Evolutionary conservation across 169 alveolate genomes (phyloP).

Genomic region (Plasmodium falciparum): DNA sequence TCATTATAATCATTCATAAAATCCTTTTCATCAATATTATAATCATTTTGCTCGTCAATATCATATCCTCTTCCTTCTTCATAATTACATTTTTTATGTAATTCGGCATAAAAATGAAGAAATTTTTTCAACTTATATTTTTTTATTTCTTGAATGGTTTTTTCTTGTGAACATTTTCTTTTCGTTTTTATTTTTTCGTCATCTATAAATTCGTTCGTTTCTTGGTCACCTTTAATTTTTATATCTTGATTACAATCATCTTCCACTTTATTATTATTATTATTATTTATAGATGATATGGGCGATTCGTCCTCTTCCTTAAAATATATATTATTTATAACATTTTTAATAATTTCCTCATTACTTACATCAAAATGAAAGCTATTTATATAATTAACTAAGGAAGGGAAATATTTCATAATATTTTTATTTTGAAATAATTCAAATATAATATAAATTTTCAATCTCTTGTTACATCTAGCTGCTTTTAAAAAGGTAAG

Average conservation of each 20-base stretch:
- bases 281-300: not conserved
- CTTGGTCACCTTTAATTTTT: not conserved
- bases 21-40: not conserved
- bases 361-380: conserved; percentile 15
- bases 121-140: not conserved
- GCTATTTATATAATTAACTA: conserved; percentile 6
- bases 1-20: not conserved
- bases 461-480: conserved; percentile 32
- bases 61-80: not conserved
- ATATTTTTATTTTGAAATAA: conserved; percentile 37
- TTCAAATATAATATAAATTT: conserved; percentile 40
- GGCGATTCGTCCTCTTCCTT: not conserved
- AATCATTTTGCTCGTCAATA: not conserved
- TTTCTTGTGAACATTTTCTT: not conserved
- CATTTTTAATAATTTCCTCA: conserved; percentile 32
- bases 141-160: too few relatives aligned
- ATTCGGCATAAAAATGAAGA: not conserved
- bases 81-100: not conserved
- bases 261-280: not conserved
- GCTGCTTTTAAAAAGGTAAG: conserved; percentile 34
- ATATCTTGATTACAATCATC: not conserved
- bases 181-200: not conserved
- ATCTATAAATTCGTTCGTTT: not conserved
- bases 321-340: conserved; percentile 7
- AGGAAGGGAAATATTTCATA: conserved; percentile 36